These are phyloP conservation scores for Bipolaris cookei DNA, from an alignment of 2,329 filamentous ascomycete genomes.

Conservation along the genomic window DNA sequence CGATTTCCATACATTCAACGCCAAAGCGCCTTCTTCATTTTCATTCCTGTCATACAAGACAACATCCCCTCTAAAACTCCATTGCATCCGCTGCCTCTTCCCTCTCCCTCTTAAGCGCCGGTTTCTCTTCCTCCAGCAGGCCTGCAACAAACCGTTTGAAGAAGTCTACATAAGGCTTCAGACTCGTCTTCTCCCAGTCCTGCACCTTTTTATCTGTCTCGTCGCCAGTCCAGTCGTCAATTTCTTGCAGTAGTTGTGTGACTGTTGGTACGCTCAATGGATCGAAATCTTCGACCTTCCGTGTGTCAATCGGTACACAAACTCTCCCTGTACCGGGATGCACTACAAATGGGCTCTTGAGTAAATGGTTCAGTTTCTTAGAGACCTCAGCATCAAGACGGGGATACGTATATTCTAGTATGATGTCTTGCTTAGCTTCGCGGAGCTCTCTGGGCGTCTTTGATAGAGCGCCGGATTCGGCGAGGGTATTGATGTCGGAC, in stretches of 20 bases:
- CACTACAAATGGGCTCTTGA: conserved; percentile 95
- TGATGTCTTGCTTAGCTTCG: conserved; percentile 93
- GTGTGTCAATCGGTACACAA: conserved; percentile 90
- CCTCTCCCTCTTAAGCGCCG: conserved; percentile 58
- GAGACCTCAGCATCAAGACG: conserved; percentile 95
- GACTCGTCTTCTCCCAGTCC: conserved; percentile 96
- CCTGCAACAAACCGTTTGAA: conserved; percentile 82
- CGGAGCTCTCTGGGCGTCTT: conserved; percentile 77
- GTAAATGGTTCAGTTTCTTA: conserved; percentile 96
- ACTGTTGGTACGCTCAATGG: conserved; percentile 90
- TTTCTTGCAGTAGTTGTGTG: conserved; percentile 78
- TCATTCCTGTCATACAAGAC: not conserved
- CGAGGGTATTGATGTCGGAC: conserved; percentile 89
- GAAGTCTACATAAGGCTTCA: conserved; percentile 90
- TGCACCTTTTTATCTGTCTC: conserved; percentile 61
- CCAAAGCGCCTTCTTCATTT: not conserved
- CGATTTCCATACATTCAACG: not conserved
- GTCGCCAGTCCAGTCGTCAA: conserved; percentile 75
- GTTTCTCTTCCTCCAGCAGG: conserved; percentile 75
- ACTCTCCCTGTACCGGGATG: conserved; percentile 93
- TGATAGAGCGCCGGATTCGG: conserved; percentile 74
- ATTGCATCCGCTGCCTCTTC: conserved; percentile 64
- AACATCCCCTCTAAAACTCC: conserved; percentile 62
- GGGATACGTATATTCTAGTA: conserved; percentile 97
- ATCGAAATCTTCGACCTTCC: conserved; percentile 79